phyloP scores from a whole-genome alignment of 2,329 filamentous ascomycete species.

The Fusarium chuoi region DNA sequence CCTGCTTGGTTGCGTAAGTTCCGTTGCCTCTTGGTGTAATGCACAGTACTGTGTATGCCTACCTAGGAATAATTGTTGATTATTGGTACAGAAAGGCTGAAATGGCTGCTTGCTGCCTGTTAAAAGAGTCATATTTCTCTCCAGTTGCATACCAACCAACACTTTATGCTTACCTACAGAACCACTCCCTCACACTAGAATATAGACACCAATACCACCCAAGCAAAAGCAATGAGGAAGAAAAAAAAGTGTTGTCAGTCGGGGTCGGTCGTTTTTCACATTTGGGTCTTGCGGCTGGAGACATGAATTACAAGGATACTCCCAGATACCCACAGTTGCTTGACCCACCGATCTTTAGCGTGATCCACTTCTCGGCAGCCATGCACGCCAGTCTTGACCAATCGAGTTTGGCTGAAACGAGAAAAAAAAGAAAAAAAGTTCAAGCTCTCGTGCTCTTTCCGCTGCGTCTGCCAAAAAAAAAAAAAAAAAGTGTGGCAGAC shows the following conservation, averaged over 20 bases:
- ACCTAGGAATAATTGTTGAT: not conserved
- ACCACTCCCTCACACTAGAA: conserved; percentile 7
- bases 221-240: not conserved
- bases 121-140: conserved; percentile 17
- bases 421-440: conserved; percentile 47
- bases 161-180: not conserved
- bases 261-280: conserved; percentile 16
- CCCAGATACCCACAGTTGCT: conserved; percentile 23
- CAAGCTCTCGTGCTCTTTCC: conserved; percentile 51
- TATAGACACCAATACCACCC: not conserved
- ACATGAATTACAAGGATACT: conserved; percentile 29
- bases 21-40: conserved; percentile 12
- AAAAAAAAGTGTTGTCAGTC: conserved; percentile 5
- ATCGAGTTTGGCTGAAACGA: conserved; percentile 47
- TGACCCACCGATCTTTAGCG: conserved; percentile 47
- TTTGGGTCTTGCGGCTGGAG: conserved; percentile 32
- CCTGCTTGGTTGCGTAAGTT: conserved; percentile 20
- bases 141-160: conserved; percentile 10
- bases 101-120: conserved; percentile 16
- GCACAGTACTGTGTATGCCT: not conserved
- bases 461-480: conserved; percentile 1
- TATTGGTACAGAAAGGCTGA: not conserved
- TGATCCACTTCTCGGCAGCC: conserved; percentile 49
- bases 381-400: conserved; percentile 49
- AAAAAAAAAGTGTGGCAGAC: conserved; percentile 19